These are phyloP conservation scores for Erigeron canadensis DNA, from an alignment of 129 eudicot genomes.

Conservation along the genomic window DNA sequence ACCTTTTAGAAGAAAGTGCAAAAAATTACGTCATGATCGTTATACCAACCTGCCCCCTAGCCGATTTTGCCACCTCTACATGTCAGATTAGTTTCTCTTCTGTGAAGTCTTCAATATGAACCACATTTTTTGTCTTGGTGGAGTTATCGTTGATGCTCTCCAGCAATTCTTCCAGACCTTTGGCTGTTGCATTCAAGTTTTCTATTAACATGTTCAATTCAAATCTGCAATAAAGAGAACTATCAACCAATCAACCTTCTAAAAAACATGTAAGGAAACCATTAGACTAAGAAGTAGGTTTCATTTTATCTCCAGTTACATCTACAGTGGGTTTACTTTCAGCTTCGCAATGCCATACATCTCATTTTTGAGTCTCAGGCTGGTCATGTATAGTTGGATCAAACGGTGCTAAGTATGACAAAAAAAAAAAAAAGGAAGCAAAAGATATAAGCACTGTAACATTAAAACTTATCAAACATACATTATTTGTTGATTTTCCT, in stretches of 20 bases:
- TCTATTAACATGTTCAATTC: constrained; percentile 93
- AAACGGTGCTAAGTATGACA: too few species aligned
- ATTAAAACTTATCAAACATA: too few species aligned
- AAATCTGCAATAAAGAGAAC: constrained; percentile 64
- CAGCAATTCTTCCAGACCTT: constrained; percentile 75
- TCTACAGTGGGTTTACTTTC: too few species aligned
- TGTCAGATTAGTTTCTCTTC: constrained; percentile 41
- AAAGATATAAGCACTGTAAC: too few species aligned
- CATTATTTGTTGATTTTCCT: too few species aligned
- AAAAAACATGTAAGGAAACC: too few species aligned
- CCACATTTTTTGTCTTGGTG: constrained; percentile 43
- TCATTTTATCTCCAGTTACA: too few species aligned
- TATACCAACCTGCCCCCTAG: not conserved
- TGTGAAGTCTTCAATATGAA: constrained; percentile 77
- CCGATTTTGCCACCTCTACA: constrained; percentile 13
- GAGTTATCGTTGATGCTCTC: constrained; percentile 63
- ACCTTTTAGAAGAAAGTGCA: not conserved
- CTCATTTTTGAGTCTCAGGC: too few species aligned
- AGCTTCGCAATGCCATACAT: too few species aligned
- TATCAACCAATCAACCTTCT: constrained; percentile 24
- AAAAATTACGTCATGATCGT: constrained; percentile 5
- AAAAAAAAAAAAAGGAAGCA: too few species aligned
- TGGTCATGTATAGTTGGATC: too few species aligned
- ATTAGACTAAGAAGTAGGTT: too few species aligned
- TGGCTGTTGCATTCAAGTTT: constrained; percentile 74